These are phyloP conservation scores for Bipolaris victoriae DNA, from an alignment of 2,329 filamentous ascomycete species.

Conservation along the genomic window DNA sequence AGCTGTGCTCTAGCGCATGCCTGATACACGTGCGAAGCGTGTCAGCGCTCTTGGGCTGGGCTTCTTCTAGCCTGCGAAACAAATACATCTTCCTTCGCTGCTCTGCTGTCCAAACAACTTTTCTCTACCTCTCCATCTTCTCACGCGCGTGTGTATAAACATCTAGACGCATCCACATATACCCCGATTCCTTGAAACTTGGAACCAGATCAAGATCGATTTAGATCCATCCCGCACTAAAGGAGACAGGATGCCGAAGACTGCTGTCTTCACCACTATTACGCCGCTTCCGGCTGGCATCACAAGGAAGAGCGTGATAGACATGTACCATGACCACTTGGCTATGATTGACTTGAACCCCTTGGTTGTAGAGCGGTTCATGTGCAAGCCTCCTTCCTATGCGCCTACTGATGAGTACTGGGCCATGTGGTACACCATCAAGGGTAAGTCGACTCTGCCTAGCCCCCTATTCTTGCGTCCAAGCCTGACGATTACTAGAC, in stretches of 20 bases:
- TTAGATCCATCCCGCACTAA: not conserved
- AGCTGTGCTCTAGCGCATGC: slow-evolving; percentile 19
- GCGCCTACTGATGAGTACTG: slow-evolving; percentile 73
- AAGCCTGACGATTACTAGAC: slow-evolving; percentile 54
- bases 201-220: not conserved
- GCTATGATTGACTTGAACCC: slow-evolving; percentile 91
- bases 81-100: slow-evolving; percentile 31
- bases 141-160: slow-evolving; percentile 14
- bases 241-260: slow-evolving; percentile 66
- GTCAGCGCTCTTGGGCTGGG: slow-evolving; percentile 21
- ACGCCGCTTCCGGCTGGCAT: slow-evolving; percentile 76
- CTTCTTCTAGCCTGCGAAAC: slow-evolving; percentile 31
- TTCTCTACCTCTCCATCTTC: slow-evolving; percentile 19
- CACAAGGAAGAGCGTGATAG: slow-evolving; percentile 71
- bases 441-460: slow-evolving; percentile 33
- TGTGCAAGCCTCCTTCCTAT: slow-evolving; percentile 69
- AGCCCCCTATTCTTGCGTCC: not conserved
- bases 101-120: slow-evolving; percentile 26
- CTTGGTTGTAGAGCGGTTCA: slow-evolving; percentile 73
- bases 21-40: slow-evolving; percentile 28
- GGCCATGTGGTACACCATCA: slow-evolving; percentile 72
- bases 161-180: slow-evolving; percentile 9
- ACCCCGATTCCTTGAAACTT: slow-evolving; percentile 14
- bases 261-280: slow-evolving; percentile 75
- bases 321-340: slow-evolving; percentile 76